Base-by-base conservation (phyloP, 768 basidiomycete species). In the Boletus tomentosulus region DNA sequence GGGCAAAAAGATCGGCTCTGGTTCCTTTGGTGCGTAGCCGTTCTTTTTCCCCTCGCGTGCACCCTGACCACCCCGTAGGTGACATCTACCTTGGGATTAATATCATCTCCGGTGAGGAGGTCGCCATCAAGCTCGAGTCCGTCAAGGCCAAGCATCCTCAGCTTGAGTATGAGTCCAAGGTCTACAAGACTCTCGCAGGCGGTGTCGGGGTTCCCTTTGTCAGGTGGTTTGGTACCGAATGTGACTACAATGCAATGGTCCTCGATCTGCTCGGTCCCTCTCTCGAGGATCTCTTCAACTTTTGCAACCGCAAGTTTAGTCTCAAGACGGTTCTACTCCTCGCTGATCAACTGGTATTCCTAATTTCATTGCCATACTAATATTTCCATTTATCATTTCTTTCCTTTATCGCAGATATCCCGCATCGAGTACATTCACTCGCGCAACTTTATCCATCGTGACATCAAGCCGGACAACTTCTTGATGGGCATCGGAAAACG, bases 71-170 rank as follows among this genome's bases (percentile, higher is more conserved):
- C 38, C 24, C 35, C 19, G 37, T 44, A 96, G 96, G 94, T 73
- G 96, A 98, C 71, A 98, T 99, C 74, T 98, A 98, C 72, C 91
- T 98, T 57, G 97, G 97, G 54, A 96, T 97, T 73, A 99, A 98
- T 81, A 98, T 99, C 78, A 98, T 98, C 70, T 98, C 96, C 16
- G 96, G 96, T 25, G 97, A 99, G 71, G 97, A 98, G 71, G 96
- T 98, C 57, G 97, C 94, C 69, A 99, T 99, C 82, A 99, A 99
- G 76, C 91, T 99, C 64, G 97, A 99, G 75, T 98, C 96, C 2
- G 93, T 98, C 73, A 99, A 99, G 74, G 97, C 97, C 62, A 99
- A 99, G 74, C 97, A 99, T 63, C 97, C 97, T n/a, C 97, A 99
- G 75, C 88, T 99, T 66, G 97, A 99, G 73, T 99, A 99, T 69